These are phyloP conservation scores for Colletotrichum camelliae DNA, from an alignment of 2,329 filamentous ascomycete genomes.

Conservation along the genomic window DNA sequence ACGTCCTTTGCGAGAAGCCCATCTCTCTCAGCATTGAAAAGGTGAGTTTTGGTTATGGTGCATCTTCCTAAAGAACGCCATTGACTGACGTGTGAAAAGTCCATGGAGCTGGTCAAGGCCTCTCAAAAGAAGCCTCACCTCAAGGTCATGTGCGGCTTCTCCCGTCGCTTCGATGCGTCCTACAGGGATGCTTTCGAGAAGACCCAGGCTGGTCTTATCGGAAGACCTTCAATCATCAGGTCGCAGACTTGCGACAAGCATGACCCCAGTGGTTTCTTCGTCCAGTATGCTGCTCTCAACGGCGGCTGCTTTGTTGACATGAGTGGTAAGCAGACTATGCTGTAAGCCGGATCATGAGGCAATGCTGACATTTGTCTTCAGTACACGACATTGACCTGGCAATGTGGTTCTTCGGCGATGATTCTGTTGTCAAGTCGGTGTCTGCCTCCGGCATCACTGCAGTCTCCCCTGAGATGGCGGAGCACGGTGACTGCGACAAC, in stretches of 20 bases:
- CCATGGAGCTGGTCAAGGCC: conserved; percentile 56
- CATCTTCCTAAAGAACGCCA: background rate
- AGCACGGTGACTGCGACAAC: conserved; percentile 37
- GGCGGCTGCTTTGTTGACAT: conserved; percentile 73
- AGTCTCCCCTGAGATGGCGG: conserved; percentile 34
- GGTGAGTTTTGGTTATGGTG: conserved; percentile 40
- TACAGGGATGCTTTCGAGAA: conserved; percentile 65
- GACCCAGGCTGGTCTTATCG: conserved; percentile 60
- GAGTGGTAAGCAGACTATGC: background rate
- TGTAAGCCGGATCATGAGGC: fast-evolving
- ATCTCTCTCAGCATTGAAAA: conserved; percentile 63
- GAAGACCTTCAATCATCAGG: conserved; percentile 63
- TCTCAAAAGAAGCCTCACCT: conserved; percentile 60
- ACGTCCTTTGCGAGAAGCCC: conserved; percentile 66
- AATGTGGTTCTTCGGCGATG: conserved; percentile 38
- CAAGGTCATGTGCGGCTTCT: conserved; percentile 61
- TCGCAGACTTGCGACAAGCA: conserved; percentile 72
- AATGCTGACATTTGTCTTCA: background rate
- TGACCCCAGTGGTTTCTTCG: conserved; percentile 70
- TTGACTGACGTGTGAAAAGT: conserved; percentile 47
- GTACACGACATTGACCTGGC: conserved; percentile 27
- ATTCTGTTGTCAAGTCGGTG: conserved; percentile 34
- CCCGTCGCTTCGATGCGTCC: conserved; percentile 62
- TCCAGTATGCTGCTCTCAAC: conserved; percentile 67
- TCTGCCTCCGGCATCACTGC: conserved; percentile 35